A percentile compares a stretch with the other conserved stretches of the same genome.
phyloP scores from a whole-genome alignment of 2,329 filamentous ascomycete species.

The Exutisphaerella laricina region DNA sequence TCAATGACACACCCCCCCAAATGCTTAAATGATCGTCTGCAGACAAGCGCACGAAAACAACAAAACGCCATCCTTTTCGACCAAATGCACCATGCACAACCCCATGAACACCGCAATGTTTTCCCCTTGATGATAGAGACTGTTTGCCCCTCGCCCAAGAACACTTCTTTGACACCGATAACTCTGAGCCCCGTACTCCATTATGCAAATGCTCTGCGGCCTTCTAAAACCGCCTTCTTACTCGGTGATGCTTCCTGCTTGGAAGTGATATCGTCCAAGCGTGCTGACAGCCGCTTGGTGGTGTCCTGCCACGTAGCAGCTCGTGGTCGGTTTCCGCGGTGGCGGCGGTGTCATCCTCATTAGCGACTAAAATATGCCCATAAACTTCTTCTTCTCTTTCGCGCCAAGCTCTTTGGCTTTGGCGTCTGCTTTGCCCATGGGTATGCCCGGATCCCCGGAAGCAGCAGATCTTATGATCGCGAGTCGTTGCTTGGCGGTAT shows the following conservation, averaged over 20 bases:
- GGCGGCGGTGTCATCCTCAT: background rate
- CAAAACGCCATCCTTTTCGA: too few species aligned
- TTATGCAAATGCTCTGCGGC: background rate
- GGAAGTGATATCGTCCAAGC: background rate
- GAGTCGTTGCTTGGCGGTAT: conserved; percentile 79
- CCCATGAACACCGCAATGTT: too few species aligned
- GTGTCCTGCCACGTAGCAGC: conserved; percentile 1
- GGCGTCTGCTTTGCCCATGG: conserved; percentile 32
- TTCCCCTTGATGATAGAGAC: background rate
- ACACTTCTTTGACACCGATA: conserved; percentile 1
- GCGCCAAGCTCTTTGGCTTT: conserved; percentile 29
- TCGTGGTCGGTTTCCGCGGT: background rate
- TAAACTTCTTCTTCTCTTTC: conserved; percentile 25
- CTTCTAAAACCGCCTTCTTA: background rate
- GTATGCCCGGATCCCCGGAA: conserved; percentile 46
- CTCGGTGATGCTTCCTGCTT: background rate
- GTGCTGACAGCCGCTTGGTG: background rate
- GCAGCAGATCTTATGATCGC: conserved; percentile 82
- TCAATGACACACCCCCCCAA: too few species aligned
- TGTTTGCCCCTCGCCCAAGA: background rate
- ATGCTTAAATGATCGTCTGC: too few species aligned
- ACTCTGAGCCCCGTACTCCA: background rate
- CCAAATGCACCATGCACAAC: too few species aligned
- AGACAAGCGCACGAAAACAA: too few species aligned
- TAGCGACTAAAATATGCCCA: conserved; percentile 27